Evolutionary conservation across 106 monocot genomes (phyloP).

Genomic region (Xerophyta viscosa): DNA sequence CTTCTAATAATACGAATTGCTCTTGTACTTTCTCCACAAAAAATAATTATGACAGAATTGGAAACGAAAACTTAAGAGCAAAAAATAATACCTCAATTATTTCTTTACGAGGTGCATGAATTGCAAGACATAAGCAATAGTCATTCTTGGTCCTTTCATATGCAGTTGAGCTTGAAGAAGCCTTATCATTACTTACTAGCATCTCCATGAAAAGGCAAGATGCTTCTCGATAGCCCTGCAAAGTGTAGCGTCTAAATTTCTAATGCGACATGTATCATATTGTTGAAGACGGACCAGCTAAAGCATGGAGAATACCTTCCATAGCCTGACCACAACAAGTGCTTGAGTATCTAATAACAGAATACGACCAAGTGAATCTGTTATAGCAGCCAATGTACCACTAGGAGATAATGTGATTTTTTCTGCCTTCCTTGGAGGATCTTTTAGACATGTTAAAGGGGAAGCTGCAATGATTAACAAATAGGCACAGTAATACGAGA

Average conservation of each 20-base stretch:
- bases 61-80: too few relatives aligned
- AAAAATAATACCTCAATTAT: slow-evolving; percentile 93
- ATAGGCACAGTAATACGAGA: too few relatives aligned
- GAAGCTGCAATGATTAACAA: slow-evolving; percentile 66
- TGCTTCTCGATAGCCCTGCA: slow-evolving; percentile 95
- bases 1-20: not conserved
- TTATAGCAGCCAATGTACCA: slow-evolving; percentile 90
- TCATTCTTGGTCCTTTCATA: slow-evolving; percentile 52
- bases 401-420: slow-evolving; percentile 76
- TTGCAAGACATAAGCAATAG: slow-evolving; percentile 86
- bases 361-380: slow-evolving; percentile 94
- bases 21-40: not conserved
- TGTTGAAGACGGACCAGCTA: too few relatives aligned
- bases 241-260: slow-evolving; percentile 8
- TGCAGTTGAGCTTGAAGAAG: slow-evolving; percentile 38
- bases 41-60: not conserved
- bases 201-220: slow-evolving; percentile 92
- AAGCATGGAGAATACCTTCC: slow-evolving; percentile 58
- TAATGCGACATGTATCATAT: too few relatives aligned
- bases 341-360: slow-evolving; percentile 87
- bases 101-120: slow-evolving; percentile 88
- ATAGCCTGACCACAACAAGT: slow-evolving; percentile 88
- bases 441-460: slow-evolving; percentile 88
- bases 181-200: slow-evolving; percentile 49
- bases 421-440: slow-evolving; percentile 91